These are phyloP conservation scores for Penicillium sp. DNA, from an alignment of 2,329 filamentous ascomycete species.

Conservation along the genomic window DNA sequence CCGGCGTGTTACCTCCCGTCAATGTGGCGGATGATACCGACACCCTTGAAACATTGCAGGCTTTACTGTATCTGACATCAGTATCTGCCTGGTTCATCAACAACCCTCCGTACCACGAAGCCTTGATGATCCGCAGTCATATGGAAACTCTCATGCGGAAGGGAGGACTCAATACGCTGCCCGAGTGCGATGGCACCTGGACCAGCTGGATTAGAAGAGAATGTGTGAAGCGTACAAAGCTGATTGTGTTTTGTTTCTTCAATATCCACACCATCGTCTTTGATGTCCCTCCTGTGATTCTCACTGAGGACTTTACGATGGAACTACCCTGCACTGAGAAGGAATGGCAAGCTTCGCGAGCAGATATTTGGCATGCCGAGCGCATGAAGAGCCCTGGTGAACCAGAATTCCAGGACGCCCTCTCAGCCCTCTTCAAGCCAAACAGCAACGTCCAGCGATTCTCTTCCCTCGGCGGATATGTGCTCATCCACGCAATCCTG, in stretches of 20 bases:
- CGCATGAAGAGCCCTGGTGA: slow-evolving; percentile 25
- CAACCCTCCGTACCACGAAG: slow-evolving; percentile 33
- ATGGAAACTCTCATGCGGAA: slow-evolving; percentile 33
- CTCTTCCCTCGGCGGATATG: slow-evolving; percentile 35
- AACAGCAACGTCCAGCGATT: slow-evolving; percentile 27
- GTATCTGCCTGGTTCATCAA: slow-evolving; percentile 36
- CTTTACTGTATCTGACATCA: slow-evolving; percentile 30
- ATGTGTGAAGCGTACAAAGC: slow-evolving; percentile 32
- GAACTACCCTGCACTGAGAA: slow-evolving; percentile 36
- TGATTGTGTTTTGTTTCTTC: slow-evolving; percentile 38
- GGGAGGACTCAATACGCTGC: slow-evolving; percentile 31
- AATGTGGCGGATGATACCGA: slow-evolving; percentile 24
- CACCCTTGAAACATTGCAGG: slow-evolving; percentile 31
- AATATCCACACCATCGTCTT: slow-evolving; percentile 41
- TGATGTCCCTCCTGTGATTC: slow-evolving; percentile 32
- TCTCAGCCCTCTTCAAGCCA: slow-evolving; percentile 28
- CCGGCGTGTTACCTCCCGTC: slow-evolving; percentile 12
- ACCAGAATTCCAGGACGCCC: slow-evolving; percentile 31
- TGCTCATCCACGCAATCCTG: slow-evolving; percentile 35
- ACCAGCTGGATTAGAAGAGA: slow-evolving; percentile 35
- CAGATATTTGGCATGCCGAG: slow-evolving; percentile 28
- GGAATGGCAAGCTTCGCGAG: slow-evolving; percentile 32
- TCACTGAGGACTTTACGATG: slow-evolving; percentile 33
- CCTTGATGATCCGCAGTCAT: slow-evolving; percentile 29
- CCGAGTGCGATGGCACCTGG: slow-evolving; percentile 33